These are phyloP conservation scores for Ophiostoma sp. DNA, from an alignment of 2,329 filamentous ascomycete genomes.

Conservation along the genomic window DNA sequence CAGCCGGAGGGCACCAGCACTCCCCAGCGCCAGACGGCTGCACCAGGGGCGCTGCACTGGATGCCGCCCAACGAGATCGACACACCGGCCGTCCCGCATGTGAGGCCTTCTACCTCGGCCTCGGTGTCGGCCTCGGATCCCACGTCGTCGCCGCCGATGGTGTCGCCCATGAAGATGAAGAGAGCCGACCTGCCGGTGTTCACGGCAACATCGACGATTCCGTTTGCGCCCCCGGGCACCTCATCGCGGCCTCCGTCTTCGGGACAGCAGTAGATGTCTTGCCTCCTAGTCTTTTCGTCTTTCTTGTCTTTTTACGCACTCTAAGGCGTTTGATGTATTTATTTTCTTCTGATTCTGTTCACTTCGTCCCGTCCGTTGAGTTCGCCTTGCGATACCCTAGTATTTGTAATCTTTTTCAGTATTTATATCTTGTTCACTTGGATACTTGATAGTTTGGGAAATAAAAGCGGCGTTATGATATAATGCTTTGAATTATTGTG, in stretches of 20 bases:
- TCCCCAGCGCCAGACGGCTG: constrained; percentile 1
- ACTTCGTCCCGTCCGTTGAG: not conserved
- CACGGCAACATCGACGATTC: constrained; percentile 44
- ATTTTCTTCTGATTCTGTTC: not conserved
- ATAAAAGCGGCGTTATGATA: not conserved
- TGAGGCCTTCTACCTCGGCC: not conserved
- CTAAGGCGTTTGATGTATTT: too few species aligned
- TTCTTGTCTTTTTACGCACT: not conserved
- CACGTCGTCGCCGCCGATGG: not conserved
- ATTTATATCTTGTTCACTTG: not conserved
- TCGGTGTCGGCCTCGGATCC: not conserved
- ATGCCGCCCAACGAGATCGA: constrained; percentile 42
- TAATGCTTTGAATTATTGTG: not conserved
- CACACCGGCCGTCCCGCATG: not conserved
- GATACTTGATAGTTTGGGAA: constrained; percentile 2
- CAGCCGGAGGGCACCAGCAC: constrained; percentile 48
- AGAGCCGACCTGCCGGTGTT: constrained; percentile 38
- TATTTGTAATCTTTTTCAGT: not conserved
- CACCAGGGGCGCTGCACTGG: constrained; percentile 42
- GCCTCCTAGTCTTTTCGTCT: not conserved
- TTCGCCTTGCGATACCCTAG: constrained; percentile 11
- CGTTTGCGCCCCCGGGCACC: constrained; percentile 34
- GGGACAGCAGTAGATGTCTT: not conserved
- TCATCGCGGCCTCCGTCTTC: not conserved
- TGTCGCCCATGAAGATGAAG: constrained; percentile 33